Evolutionary conservation across 1,284 basidiomycete species (phyloP).

Genomic region (Puccinia coronata): DNA sequence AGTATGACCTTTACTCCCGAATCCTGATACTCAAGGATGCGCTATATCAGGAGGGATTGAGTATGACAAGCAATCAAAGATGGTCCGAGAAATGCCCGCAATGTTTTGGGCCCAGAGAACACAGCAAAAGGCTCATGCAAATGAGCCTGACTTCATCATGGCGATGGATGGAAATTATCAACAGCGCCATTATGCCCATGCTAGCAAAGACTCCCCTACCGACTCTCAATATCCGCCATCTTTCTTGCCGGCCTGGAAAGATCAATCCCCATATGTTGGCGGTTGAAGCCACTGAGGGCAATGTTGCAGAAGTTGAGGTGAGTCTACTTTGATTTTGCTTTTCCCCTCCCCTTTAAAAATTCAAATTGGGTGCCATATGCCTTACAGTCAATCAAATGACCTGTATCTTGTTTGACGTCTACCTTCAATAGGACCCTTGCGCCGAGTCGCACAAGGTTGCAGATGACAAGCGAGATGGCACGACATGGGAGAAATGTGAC

Average conservation of each 20-base stretch:
- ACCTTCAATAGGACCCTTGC: not conserved
- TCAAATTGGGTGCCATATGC: not conserved
- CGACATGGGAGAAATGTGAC: slow-evolving; percentile 13
- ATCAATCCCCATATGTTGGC: not conserved
- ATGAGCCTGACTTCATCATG: not conserved
- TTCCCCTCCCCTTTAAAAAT: not conserved
- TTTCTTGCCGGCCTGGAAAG: not conserved
- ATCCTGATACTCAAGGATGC: not conserved
- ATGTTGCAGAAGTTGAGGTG: not conserved
- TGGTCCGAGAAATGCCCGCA: slow-evolving; percentile 15
- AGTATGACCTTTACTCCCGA: not conserved
- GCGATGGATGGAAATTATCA: slow-evolving; percentile 15
- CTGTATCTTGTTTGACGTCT: not conserved
- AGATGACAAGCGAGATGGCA: not conserved
- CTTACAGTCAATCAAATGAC: not conserved
- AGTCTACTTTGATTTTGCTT: too few relatives aligned
- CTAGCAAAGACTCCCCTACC: slow-evolving; percentile 4
- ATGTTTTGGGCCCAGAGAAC: not conserved
- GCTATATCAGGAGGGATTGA: not conserved
- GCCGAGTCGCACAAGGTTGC: slow-evolving; percentile 10
- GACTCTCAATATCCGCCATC: not conserved
- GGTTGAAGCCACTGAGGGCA: not conserved
- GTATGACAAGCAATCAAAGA: not conserved
- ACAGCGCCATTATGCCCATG: not conserved
- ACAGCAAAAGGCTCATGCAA: not conserved